These are phyloP conservation scores for Zygoascus meyerae DNA, from an alignment of 1,139 yeast species.

Conservation along the genomic window DNA sequence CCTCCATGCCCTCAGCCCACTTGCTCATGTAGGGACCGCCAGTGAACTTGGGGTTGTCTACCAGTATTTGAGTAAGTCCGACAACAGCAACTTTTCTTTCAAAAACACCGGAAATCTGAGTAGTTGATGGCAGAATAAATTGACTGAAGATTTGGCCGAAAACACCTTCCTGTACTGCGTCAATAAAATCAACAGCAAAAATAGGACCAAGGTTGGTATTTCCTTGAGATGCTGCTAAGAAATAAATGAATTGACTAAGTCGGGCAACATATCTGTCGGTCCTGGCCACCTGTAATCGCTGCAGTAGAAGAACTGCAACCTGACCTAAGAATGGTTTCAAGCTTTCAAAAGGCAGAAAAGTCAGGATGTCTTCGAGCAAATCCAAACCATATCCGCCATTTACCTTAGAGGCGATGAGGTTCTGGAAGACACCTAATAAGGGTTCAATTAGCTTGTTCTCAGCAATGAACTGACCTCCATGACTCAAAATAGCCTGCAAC, in stretches of 20 bases:
- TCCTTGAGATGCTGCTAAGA: constrained; percentile 48
- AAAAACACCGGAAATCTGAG: constrained; percentile 56
- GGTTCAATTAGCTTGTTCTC: constrained; percentile 51
- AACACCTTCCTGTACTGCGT: constrained; percentile 54
- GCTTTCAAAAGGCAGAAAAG: constrained; percentile 46
- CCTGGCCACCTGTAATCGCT: constrained; percentile 71
- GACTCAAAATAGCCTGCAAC: constrained; percentile 62
- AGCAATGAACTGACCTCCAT: constrained; percentile 45
- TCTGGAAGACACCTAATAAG: constrained; percentile 93
- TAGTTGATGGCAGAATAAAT: constrained; percentile 63
- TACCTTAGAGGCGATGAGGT: constrained; percentile 74
- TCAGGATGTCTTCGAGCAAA: constrained; percentile 62
- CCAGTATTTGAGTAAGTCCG: constrained; percentile 62
- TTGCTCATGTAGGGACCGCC: constrained; percentile 41
- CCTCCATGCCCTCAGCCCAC: constrained; percentile 48
- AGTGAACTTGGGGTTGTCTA: constrained; percentile 35
- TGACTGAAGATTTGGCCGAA: constrained; percentile 59
- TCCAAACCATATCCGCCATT: constrained; percentile 84
- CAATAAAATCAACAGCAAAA: constrained; percentile 53
- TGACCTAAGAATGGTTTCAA: constrained; percentile 60
- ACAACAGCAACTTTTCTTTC: constrained; percentile 73
- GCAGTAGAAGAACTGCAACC: constrained; percentile 67
- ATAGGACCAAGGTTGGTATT: constrained; percentile 37
- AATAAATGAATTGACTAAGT: constrained; percentile 55
- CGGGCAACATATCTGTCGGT: constrained; percentile 73